Conservation (phyloP, 768 basidiomycete species). For the Macrolepiota dolichaula region DNA sequence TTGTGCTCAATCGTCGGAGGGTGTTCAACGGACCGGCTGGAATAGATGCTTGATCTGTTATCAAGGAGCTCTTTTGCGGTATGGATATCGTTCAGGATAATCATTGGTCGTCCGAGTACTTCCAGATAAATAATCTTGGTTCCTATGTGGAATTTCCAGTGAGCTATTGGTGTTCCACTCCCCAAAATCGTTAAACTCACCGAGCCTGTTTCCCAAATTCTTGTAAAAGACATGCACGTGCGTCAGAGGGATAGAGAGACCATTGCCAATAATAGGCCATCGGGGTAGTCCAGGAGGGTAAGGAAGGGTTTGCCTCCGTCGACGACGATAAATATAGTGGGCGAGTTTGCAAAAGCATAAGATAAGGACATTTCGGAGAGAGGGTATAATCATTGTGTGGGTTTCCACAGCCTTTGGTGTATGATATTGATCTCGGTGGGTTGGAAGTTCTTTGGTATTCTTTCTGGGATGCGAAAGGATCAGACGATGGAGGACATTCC, state of each 20-base stretch:
- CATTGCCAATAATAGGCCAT: conserved; percentile 9
- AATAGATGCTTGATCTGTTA: neutral
- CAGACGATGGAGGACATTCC: too few relatives aligned
- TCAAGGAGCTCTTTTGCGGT: neutral
- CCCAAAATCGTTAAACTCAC: neutral
- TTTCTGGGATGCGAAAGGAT: too few relatives aligned
- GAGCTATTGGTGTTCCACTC: neutral
- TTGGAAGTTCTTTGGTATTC: too few relatives aligned
- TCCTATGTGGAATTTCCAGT: neutral
- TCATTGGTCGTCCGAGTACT: neutral
- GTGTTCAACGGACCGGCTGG: neutral
- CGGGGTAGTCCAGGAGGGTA: conserved; percentile 4
- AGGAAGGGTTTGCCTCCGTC: neutral
- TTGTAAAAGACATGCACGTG: neutral
- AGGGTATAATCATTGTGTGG: neutral
- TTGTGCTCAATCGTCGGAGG: neutral
- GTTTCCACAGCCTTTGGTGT: too few relatives aligned
- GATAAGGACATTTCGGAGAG: neutral
- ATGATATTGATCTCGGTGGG: too few relatives aligned
- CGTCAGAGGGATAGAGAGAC: neutral
- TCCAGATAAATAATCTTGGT: conserved; percentile 14
- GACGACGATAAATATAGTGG: neutral
- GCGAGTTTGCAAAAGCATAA: neutral
- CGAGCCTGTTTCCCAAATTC: neutral
- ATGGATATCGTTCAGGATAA: neutral